Conservation (phyloP, 805 yeast genomes). For the Lipomyces chichibuensis region DNA sequence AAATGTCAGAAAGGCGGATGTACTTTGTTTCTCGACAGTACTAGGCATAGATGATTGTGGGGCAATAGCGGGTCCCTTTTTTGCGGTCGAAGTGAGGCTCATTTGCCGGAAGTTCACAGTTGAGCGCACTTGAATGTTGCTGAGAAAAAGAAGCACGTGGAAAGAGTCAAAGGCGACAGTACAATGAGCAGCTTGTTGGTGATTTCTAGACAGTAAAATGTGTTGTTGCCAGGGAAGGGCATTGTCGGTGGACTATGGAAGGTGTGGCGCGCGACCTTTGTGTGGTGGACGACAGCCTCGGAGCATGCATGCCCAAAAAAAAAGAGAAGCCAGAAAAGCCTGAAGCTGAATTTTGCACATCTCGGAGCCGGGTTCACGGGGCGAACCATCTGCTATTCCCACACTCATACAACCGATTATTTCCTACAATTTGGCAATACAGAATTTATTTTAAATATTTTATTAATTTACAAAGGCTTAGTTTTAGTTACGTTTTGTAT, state of each 20-base stretch:
- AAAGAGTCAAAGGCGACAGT: not conserved
- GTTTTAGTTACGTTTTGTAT: not conserved
- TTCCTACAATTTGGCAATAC: not conserved
- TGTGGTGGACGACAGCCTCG: not conserved
- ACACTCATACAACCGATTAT: not conserved
- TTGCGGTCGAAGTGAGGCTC: constrained; percentile 11
- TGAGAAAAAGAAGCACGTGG: not conserved
- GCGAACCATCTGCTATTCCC: not conserved
- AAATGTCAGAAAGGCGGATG: not conserved
- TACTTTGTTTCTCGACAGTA: not conserved
- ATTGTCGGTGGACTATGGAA: not conserved
- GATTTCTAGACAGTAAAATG: not conserved
- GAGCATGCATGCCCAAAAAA: not conserved
- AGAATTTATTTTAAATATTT: not conserved
- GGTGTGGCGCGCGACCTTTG: not conserved
- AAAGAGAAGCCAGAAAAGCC: not conserved
- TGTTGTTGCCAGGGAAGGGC: not conserved
- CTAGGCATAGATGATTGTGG: constrained; percentile 9
- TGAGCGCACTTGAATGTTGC: not conserved
- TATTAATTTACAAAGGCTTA: not conserved
- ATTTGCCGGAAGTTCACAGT: not conserved
- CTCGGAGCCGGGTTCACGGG: not conserved
- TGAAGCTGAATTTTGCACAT: not conserved
- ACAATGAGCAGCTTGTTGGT: not conserved
- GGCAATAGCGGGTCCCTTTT: constrained; percentile 4